phyloP scores from a whole-genome alignment of 164 flowering plant species.

The Tetracentron sinense region DNA sequence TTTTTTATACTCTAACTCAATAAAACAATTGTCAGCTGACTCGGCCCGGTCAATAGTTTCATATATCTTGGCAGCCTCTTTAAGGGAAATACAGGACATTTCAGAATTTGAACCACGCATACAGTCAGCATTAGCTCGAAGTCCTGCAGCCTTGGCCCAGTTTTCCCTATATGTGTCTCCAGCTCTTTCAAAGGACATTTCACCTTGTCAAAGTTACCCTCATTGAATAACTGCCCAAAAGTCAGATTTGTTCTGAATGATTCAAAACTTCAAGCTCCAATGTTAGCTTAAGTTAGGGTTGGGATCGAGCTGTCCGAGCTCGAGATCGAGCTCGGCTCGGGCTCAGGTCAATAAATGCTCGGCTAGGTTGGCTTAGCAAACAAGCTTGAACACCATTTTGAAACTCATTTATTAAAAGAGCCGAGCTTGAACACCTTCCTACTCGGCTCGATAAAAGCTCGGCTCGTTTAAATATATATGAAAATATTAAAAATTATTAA shows the following conservation, averaged over 20 bases:
- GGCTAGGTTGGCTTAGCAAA: too few relatives aligned
- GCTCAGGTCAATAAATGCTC: not conserved
- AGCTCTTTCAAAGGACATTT: conserved; percentile 51
- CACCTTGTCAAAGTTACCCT: conserved; percentile 47
- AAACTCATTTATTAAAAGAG: too few relatives aligned
- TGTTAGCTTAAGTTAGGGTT: not conserved
- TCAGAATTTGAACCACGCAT: conserved; percentile 28
- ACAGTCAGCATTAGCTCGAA: conserved; percentile 34
- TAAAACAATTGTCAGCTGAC: conserved; percentile 43
- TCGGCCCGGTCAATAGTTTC: conserved; percentile 37
- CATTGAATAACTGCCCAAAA: conserved; percentile 33
- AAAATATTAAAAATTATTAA: too few relatives aligned
- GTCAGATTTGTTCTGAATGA: not conserved
- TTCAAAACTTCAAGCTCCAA: not conserved
- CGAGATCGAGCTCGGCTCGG: too few relatives aligned
- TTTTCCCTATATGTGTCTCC: conserved; percentile 37
- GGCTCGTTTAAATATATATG: too few relatives aligned
- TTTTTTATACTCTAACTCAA: conserved; percentile 31
- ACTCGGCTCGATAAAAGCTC: too few relatives aligned
- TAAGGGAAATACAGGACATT: conserved; percentile 22
- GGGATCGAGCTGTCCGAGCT: too few relatives aligned
- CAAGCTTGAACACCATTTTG: too few relatives aligned
- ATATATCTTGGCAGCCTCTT: conserved; percentile 45
- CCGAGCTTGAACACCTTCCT: too few relatives aligned
- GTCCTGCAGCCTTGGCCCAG: conserved; percentile 39